Evolutionary conservation across 1,284 basidiomycete species (phyloP), one percentile per base, ranked within the genome.

Genomic region (Porodaedalea pini): DNA sequence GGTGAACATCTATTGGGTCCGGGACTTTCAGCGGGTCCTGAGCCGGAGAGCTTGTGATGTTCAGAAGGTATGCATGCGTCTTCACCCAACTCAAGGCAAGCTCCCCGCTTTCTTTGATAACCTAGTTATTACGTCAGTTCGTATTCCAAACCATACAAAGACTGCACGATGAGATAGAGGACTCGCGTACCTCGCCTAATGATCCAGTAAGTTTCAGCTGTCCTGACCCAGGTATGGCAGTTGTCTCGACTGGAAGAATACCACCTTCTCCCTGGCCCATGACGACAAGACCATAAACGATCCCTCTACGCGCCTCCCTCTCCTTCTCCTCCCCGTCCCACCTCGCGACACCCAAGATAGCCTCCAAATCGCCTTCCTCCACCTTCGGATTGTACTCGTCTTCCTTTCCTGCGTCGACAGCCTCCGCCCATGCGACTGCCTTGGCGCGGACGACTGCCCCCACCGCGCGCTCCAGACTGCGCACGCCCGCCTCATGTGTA

Each of bases 401-500:
- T 32, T 57, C 51, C 39, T 52, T 39, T 48, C 54, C 15, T 17
- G 69, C 72, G 64, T 92, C 90, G 21, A 82, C 70, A 62, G 78
- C 77, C 66, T 90, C 86, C 0, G 92, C 86, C 82, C 88, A 96
- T 65, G 97, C 88, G 15, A 95, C 92, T 0, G 91, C 92, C 67
- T 95, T 95, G 62, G 82, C 87, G 19, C 95, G 76, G 32, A 91
- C 90, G 17, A 98, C 83, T 17, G 86, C 83, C 7, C 91, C 93
- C 47, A 98, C 86, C 10, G 91, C 84, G 4, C 95, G 82, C 68
- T 98, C 94, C 10, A 98, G 79, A 27, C 85, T 87, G 29, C 94
- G 82, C n/a, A 98, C 94, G 29, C 95, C 94, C 0, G 94, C 94
- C 71, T 97, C 91, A 8, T 86, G 79, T 1, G 92, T 94, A 67